phyloP scores from a whole-genome alignment of 768 basidiomycete genomes.

The Hypholoma fasciculare region DNA sequence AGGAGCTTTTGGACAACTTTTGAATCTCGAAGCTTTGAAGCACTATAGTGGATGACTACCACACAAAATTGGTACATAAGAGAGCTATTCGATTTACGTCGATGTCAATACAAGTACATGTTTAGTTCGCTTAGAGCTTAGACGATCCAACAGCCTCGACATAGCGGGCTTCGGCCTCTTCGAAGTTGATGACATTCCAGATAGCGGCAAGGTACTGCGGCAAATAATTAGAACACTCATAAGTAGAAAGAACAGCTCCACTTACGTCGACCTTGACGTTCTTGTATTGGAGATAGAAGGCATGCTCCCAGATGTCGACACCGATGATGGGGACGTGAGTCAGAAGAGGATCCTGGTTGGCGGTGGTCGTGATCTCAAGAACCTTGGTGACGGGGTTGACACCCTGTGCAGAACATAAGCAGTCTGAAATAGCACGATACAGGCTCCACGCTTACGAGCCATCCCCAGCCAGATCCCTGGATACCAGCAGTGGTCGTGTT shows the following conservation, averaged over 20 bases:
- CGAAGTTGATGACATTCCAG: conserved; percentile 96
- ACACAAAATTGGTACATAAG: no score
- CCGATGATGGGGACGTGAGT: conserved; percentile 81
- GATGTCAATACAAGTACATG: background rate
- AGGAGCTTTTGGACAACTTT: no score
- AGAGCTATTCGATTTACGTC: background rate
- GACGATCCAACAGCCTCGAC: conserved; percentile 34
- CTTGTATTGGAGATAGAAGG: conserved; percentile 95
- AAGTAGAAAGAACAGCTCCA: conserved; percentile 31
- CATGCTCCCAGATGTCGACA: conserved; percentile 95
- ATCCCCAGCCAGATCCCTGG: conserved; percentile 96
- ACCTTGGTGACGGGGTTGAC: conserved; percentile 62
- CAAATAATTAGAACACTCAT: conserved; percentile 34
- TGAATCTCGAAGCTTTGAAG: no score
- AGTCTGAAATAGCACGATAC: background rate
- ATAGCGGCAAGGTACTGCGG: conserved; percentile 89
- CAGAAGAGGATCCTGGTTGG: conserved; percentile 94
- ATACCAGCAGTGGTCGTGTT: conserved; percentile 84
- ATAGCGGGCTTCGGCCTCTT: conserved; percentile 75
- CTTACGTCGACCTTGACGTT: conserved; percentile 93
- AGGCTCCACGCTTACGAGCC: conserved; percentile 67
- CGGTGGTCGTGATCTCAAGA: conserved; percentile 87
- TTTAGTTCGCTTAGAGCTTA: conserved; percentile 16
- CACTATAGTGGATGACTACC: no score
- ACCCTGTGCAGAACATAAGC: conserved; percentile 45